A percentile compares a stretch with the other conserved stretches of the same genome.
Conservation (phyloP, 495 filamentous ascomycete species). For the Talaromyces trachyspermus region DNA sequence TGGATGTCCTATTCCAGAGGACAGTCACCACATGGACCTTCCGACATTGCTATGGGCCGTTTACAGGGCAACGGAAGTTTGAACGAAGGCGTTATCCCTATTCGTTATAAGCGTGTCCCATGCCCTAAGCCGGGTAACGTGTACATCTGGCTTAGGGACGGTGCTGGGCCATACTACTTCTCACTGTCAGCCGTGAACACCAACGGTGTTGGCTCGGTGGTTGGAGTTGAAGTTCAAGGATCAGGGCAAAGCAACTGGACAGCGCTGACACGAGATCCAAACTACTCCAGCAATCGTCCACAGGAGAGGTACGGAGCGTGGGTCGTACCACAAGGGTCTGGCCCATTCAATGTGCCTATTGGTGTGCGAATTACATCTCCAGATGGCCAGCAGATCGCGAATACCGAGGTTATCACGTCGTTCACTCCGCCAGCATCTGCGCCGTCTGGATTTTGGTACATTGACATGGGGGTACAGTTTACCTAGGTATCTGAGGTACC, state of each 20-base stretch:
- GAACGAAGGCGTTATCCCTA: background rate
- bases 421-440: background rate
- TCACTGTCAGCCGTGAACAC: too few species aligned
- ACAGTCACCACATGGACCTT: background rate
- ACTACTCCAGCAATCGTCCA: background rate
- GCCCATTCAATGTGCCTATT: background rate
- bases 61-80: background rate
- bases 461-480: background rate
- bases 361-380: background rate
- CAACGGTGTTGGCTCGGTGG: too few species aligned
- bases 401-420: background rate
- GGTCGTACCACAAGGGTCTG: background rate
- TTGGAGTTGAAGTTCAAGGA: too few species aligned
- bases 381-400: slow-evolving; percentile 1
- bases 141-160: background rate
- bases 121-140: slow-evolving; percentile 1
- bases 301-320: slow-evolving; percentile 1
- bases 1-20: background rate
- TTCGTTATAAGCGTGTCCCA: slow-evolving; percentile 3
- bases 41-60: slow-evolving; percentile 1
- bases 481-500: too few species aligned
- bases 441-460: slow-evolving; percentile 1
- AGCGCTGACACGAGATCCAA: background rate
- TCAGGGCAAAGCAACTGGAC: background rate
- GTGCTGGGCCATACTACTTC: background rate